Percentiles rank a stretch among this genome's conserved stretches.
Evolutionary conservation across 768 basidiomycete genomes (phyloP).

Genomic region (Hortiboletus flavorubellus): DNA sequence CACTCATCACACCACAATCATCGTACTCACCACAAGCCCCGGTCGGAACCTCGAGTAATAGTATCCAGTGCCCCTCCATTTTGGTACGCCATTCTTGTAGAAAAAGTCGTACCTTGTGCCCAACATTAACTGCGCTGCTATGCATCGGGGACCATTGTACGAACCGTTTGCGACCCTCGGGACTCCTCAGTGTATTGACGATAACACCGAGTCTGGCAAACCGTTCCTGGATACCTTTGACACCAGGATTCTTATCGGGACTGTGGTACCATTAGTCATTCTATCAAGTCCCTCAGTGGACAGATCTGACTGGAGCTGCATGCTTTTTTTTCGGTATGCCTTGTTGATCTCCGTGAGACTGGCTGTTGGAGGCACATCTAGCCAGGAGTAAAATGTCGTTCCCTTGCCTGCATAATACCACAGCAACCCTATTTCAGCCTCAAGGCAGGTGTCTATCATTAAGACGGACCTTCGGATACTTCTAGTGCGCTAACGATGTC

Average conservation of each 20-base stretch:
- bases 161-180: slow-evolving; percentile 73
- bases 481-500: slow-evolving; percentile 85
- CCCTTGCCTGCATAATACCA: slow-evolving; percentile 58
- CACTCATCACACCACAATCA: neutral
- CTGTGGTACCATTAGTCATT: slow-evolving; percentile 38
- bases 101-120: slow-evolving; percentile 81
- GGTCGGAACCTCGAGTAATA: slow-evolving; percentile 96
- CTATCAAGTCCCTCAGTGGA: neutral
- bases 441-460: neutral
- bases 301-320: slow-evolving; percentile 79
- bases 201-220: slow-evolving; percentile 93
- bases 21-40: slow-evolving; percentile 65
- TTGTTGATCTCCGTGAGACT: slow-evolving; percentile 74
- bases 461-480: slow-evolving; percentile 63
- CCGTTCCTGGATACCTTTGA: slow-evolving; percentile 78
- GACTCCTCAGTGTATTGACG: slow-evolving; percentile 71
- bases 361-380: slow-evolving; percentile 76
- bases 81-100: slow-evolving; percentile 96
- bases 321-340: slow-evolving; percentile 89
- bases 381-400: slow-evolving; percentile 94
- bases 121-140: slow-evolving; percentile 1
- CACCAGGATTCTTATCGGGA: slow-evolving; percentile 92
- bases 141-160: slow-evolving; percentile 23
- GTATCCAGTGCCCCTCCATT: slow-evolving; percentile 94
- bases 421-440: neutral